A percentile compares a stretch with the other conserved stretches of the same genome.
These are phyloP conservation scores for Fusarium miscanthi DNA, from an alignment of 2,329 filamentous ascomycete genomes.

Conservation along the genomic window DNA sequence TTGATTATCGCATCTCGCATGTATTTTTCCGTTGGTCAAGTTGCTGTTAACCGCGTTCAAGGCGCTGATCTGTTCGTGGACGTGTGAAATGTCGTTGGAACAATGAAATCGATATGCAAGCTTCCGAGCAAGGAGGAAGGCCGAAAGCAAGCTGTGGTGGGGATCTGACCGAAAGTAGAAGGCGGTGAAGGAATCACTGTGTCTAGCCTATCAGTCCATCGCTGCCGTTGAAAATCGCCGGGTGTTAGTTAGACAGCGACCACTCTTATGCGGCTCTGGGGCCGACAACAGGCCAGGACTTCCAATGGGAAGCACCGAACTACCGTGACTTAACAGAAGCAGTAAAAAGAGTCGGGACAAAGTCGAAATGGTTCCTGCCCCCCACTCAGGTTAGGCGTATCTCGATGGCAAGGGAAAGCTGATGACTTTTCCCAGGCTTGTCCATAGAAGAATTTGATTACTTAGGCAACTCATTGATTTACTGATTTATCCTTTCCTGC, in stretches of 20 bases:
- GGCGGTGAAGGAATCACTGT: conserved; percentile 28
- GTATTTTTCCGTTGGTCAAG: not conserved
- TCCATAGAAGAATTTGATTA: conserved; percentile 15
- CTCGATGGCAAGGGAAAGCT: conserved; percentile 12
- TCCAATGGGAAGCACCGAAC: conserved; percentile 6
- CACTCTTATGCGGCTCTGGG: conserved; percentile 21
- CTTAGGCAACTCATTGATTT: not conserved
- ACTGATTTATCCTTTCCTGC: not conserved
- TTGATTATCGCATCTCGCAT: conserved; percentile 14
- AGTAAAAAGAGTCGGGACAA: conserved; percentile 26
- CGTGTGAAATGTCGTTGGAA: not conserved
- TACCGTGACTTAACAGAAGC: conserved; percentile 17
- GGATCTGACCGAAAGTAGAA: conserved; percentile 27
- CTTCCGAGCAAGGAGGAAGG: conserved; percentile 27
- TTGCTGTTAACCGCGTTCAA: conserved; percentile 5
- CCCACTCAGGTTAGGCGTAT: conserved; percentile 34
- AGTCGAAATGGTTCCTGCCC: conserved; percentile 39
- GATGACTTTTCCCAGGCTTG: conserved; percentile 7
- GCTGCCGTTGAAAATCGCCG: conserved; percentile 1
- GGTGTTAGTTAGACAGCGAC: not conserved
- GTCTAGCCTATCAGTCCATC: conserved; percentile 10
- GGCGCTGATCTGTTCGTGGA: conserved; percentile 6
- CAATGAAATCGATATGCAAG: conserved; percentile 26
- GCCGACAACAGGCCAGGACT: conserved; percentile 1
- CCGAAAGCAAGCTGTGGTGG: conserved; percentile 32